phyloP scores from a whole-genome alignment of 176 grass and related monocot species.

The Pontederia paniculata region DNA sequence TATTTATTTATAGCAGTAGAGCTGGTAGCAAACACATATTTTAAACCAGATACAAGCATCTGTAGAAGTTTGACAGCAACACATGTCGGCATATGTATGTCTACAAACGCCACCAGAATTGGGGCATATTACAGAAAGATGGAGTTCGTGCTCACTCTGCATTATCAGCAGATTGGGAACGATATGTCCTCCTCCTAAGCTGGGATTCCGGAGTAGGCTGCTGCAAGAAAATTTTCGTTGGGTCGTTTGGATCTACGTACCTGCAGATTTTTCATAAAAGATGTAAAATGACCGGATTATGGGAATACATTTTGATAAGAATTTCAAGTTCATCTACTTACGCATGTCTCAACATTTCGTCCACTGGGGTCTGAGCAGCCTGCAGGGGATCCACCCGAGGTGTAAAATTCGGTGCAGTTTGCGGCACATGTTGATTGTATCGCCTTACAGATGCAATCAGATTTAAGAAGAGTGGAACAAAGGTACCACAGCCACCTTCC shows the following conservation, averaged over 20 bases:
- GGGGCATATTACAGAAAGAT: neutral
- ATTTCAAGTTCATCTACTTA: conserved; percentile 23
- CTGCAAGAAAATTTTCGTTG: conserved; percentile 95
- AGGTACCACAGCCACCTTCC: conserved; percentile 89
- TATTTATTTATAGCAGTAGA: no score
- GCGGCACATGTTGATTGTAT: conserved; percentile 57
- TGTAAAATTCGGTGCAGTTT: conserved; percentile 23
- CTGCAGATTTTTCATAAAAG: conserved; percentile 13
- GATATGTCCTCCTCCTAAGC: conserved; percentile 90
- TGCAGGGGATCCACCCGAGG: conserved; percentile 66
- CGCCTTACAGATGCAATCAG: conserved; percentile 59
- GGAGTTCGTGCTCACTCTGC: conserved; percentile 7
- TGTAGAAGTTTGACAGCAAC: no score
- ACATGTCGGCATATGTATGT: no score
- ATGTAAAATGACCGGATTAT: neutral
- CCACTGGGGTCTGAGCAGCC: conserved; percentile 80
- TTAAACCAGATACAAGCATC: no score
- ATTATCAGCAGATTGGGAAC: conserved; percentile 34
- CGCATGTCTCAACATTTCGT: conserved; percentile 92
- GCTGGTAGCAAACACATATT: no score
- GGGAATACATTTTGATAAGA: neutral
- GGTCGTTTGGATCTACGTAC: conserved; percentile 91
- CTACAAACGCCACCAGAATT: no score
- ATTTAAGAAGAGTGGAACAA: conserved; percentile 93
- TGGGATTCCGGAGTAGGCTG: conserved; percentile 82